These are phyloP conservation scores for Monilinia fructigena DNA, from an alignment of 2,329 filamentous ascomycete genomes.

Conservation along the genomic window DNA sequence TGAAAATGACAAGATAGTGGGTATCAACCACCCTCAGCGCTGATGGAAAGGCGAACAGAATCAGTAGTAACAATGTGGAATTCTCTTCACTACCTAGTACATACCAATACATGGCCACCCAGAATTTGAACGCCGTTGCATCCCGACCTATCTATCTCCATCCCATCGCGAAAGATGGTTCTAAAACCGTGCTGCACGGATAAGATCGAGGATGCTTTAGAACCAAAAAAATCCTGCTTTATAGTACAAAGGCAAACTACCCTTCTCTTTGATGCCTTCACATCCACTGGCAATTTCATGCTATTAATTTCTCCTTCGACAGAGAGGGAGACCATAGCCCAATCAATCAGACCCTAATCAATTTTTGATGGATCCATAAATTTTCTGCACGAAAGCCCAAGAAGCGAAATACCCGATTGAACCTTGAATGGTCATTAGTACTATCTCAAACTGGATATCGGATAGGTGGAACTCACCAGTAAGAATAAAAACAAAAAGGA, in stretches of 20 bases:
- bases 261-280: not conserved
- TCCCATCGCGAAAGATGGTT: not conserved
- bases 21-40: too few relatives aligned
- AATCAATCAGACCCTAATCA: slow-evolving; percentile 54
- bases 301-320: not conserved
- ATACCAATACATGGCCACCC: slow-evolving; percentile 1
- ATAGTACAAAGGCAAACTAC: slow-evolving; percentile 4
- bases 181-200: not conserved
- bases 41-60: too few relatives aligned
- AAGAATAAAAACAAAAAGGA: slow-evolving; percentile 91
- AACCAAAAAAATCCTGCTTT: not conserved
- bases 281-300: not conserved
- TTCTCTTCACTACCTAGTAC: not conserved
- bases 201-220: not conserved
- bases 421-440: slow-evolving; percentile 52
- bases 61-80: not conserved
- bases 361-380: slow-evolving; percentile 98
- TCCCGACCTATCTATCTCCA: not conserved
- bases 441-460: not conserved
- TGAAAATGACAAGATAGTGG: too few relatives aligned
- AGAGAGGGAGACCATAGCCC: not conserved
- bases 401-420: slow-evolving; percentile 94
- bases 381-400: slow-evolving; percentile 90
- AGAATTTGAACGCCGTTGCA: slow-evolving; percentile 11
- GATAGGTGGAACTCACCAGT: slow-evolving; percentile 65